These are phyloP conservation scores for Alloteropsis semialata DNA, from an alignment of 176 grass and related monocot genomes.

Conservation along the genomic window DNA sequence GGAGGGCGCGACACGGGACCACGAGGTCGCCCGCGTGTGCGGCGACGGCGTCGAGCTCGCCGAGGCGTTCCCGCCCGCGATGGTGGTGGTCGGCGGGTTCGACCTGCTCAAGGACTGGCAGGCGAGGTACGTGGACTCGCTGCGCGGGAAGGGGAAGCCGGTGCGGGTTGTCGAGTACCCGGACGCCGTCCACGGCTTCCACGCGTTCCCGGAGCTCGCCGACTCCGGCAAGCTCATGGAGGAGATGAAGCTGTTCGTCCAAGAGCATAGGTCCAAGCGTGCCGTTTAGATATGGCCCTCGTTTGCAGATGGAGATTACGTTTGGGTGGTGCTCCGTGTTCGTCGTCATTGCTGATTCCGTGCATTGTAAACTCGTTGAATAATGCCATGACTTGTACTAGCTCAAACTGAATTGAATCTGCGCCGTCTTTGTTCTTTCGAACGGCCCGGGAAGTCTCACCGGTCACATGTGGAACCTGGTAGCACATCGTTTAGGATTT, in stretches of 20 bases:
- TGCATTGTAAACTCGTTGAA: neutral
- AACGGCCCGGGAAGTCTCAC: too few relatives aligned
- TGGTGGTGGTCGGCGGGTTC: constrained; percentile 38
- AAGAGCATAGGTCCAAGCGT: constrained; percentile 5
- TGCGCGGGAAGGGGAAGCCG: constrained; percentile 12
- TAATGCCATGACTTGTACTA: neutral
- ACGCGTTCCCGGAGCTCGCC: constrained; percentile 29
- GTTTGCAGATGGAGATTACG: neutral
- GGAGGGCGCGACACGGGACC: constrained; percentile 31
- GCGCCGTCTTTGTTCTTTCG: too few relatives aligned
- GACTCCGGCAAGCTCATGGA: constrained; percentile 27
- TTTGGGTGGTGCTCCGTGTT: neutral
- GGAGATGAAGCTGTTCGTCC: constrained; percentile 49
- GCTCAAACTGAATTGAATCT: neutral
- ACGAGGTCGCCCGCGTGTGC: constrained; percentile 26
- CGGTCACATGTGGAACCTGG: too few relatives aligned
- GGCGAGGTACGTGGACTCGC: constrained; percentile 33
- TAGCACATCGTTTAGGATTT: too few relatives aligned
- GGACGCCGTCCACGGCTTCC: constrained; percentile 43
- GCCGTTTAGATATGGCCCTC: neutral
- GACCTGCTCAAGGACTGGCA: constrained; percentile 54
- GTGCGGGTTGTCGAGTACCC: constrained; percentile 36
- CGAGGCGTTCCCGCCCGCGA: constrained; percentile 33
- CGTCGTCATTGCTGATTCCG: neutral
- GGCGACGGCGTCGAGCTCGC: constrained; percentile 2